Conservation (phyloP, 2,329 filamentous ascomycete species). For the Sclerotinia glacialis region DNA sequence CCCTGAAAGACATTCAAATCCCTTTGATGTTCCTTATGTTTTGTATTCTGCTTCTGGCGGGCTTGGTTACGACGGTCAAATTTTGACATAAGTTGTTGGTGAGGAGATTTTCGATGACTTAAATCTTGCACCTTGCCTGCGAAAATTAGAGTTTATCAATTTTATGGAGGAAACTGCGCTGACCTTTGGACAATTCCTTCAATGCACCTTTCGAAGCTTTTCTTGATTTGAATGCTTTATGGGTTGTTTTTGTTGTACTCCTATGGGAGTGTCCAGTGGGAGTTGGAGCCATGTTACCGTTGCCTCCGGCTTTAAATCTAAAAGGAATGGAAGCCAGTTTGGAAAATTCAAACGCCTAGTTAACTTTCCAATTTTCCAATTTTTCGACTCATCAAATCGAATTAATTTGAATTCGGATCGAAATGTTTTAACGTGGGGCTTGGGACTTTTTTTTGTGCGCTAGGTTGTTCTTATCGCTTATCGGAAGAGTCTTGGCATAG, state of each 20-base stretch:
- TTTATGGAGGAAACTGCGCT: constrained; percentile 18
- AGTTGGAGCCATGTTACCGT: constrained; percentile 68
- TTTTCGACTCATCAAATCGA: background rate
- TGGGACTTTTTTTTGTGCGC: constrained; percentile 23
- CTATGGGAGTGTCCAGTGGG: constrained; percentile 78
- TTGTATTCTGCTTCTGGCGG: constrained; percentile 81
- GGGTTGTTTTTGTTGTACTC: constrained; percentile 81
- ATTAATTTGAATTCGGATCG: constrained; percentile 12
- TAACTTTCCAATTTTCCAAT: constrained; percentile 12
- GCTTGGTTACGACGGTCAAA: constrained; percentile 92
- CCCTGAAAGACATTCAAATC: constrained; percentile 82
- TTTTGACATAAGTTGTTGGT: constrained; percentile 97
- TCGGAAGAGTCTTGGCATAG: constrained; percentile 14
- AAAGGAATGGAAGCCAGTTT: constrained; percentile 73
- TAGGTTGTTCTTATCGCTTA: constrained; percentile 25
- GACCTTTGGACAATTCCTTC: constrained; percentile 82
- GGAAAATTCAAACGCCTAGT: constrained; percentile 29
- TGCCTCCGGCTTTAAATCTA: constrained; percentile 77
- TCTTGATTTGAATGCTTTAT: constrained; percentile 91
- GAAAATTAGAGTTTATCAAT: constrained; percentile 24
- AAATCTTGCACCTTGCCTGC: constrained; percentile 76
- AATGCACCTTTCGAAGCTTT: constrained; percentile 85
- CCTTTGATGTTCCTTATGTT: constrained; percentile 78
- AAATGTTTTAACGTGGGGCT: constrained; percentile 17
- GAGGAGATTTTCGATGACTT: constrained; percentile 76